A percentile compares a stretch with the other conserved stretches of the same genome.
Evolutionary conservation across 2,329 filamentous ascomycete species (phyloP).

Genomic region (Aspergillus calidoustus): DNA sequence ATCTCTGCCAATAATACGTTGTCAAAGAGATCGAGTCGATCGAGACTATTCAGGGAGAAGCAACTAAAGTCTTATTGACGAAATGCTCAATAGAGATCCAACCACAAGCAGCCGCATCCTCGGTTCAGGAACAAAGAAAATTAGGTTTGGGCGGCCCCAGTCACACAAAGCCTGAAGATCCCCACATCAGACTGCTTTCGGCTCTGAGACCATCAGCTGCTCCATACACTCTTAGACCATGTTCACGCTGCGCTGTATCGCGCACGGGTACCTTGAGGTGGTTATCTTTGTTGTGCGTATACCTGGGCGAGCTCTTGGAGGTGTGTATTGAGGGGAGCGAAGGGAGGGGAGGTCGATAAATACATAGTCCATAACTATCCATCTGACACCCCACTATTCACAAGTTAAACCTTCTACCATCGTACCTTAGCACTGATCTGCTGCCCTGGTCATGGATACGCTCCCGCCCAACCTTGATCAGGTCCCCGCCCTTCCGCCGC

Average conservation of each 20-base stretch:
- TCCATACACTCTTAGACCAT: not conserved
- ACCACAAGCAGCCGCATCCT: too few species aligned
- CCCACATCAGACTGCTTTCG: not conserved
- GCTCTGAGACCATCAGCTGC: not conserved
- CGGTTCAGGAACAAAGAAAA: not conserved
- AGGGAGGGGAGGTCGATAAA: too few species aligned
- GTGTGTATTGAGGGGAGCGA: too few species aligned
- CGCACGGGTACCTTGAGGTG: not conserved
- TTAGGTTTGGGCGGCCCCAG: not conserved
- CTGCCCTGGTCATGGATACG: not conserved
- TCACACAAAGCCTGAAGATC: not conserved
- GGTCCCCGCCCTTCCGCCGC: not conserved
- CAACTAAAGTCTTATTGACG: not conserved
- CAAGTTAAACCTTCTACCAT: too few species aligned
- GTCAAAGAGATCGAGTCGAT: not conserved
- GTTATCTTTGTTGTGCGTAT: not conserved
- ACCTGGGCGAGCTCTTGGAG: not conserved
- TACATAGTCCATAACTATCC: not conserved
- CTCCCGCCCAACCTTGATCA: not conserved
- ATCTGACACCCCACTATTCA: too few species aligned
- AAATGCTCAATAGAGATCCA: not conserved
- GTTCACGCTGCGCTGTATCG: not conserved
- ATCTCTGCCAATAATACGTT: not conserved
- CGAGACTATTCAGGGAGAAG: not conserved
- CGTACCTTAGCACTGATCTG: not conserved